Evolutionary conservation across 768 basidiomycete genomes (phyloP), one percentile per base, ranked within the genome.

Genomic region (Lactifluus volemus): DNA sequence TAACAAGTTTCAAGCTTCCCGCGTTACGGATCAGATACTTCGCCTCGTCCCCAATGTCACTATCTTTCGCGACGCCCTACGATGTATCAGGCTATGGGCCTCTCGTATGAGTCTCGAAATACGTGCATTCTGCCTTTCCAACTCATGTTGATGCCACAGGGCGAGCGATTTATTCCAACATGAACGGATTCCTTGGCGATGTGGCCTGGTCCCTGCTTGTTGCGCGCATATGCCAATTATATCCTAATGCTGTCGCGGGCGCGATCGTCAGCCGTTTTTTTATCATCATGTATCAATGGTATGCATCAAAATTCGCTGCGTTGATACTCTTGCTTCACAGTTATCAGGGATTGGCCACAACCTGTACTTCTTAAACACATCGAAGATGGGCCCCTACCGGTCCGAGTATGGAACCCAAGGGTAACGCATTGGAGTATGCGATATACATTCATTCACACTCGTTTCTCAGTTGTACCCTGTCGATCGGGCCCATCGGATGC

Each of bases 141-240:
- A 56, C 58, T 39, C 62, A 41, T 47, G 45, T 15, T 41, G 41
- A 3, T 48, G 48, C 34, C 30, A 47, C 69, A 98, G 95, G 86
- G 67, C 81, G 94, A 75, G 97, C 95, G 29, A 96, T 99, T 63
- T 98, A 98, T 73, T 96, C 94, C 0, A 99, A 99, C 72, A 92
- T 98, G 11, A 93, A 93, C 68, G 97, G 96, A 19, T 99, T 98
- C 73, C 81, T 96, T 36, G 97, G 97, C 59, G 97, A 97, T 69
- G 96, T 98, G 2, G 96, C 95, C 32, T 99, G 97, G 97, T 92
- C 96, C 4, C 89, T 98, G 79, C 83, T 98, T 44, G 95, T 98
- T n/a, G 97, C 97, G 53, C 86, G 97, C 73, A 94, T 98, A 80
- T 99, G 97, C 76, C 97, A 99, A 70, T 75, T 99, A 57, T 99